Base-by-base conservation (phyloP, 306 rosid genomes). In the Begonia masoniana region DNA sequence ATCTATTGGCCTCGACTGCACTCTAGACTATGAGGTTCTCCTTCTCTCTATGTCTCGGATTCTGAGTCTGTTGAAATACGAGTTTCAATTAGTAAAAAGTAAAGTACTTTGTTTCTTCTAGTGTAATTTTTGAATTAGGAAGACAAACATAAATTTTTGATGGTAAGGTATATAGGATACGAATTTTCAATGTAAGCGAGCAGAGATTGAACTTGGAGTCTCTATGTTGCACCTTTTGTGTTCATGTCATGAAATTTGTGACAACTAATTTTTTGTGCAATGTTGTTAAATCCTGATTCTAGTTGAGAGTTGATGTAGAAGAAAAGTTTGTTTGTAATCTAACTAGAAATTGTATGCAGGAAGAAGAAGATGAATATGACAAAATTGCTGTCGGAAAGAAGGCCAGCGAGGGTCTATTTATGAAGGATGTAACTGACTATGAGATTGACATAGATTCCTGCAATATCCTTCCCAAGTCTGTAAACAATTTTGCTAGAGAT, bases 341-440 rank as follows among this genome's bases (percentile, higher is more conserved):
- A n/a, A 11, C 7, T 10, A 6, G n/a, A 10, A n/a, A 47, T 12
- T 58, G 12, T n/a, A 5, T 74, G 82, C 73, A 91, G 99, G 96
- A 83, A 54, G 99, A 91, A 79, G 88, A 86, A 58, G 99, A 91
- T 50, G 75, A 68, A 43, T 86, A 70, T 72, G 99, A 91, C 66
- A 83, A 83, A 54, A 82, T 83, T 70, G 99, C 99, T 53, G 60
- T 83, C 58, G 92, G 94, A 7, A 66, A 71, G 57, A 70, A 69
- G 24, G 36, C 23, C 0, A 87, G 66, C 62, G 88, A 81, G 66
- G 71, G 95, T 2, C 10, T 83, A 54, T 91, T 78, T 56, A 61
- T 81, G 97, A 91, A 45, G 61, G 88, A 73, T 52, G 55, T 74
- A 36, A 69, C 49, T 21, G 99, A 85, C 16, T 84, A 79, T 65